Base-by-base conservation (phyloP, 176 grass and related monocot species). In the Pontederia paniculata region DNA sequence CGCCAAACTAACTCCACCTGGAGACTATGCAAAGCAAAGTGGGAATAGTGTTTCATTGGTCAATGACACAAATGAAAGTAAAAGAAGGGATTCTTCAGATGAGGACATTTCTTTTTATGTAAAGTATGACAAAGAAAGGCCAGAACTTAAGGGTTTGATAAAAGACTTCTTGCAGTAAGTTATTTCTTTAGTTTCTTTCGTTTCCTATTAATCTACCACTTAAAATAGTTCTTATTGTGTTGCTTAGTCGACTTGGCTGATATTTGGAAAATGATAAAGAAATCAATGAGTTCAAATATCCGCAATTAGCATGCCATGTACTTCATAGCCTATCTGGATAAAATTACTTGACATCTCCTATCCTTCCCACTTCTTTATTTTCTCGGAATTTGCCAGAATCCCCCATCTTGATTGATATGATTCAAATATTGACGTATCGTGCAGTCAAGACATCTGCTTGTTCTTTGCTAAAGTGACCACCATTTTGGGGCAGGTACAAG, bases 101-200 rank as follows among this genome's bases (percentile, higher is more conserved):
- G 81, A 83, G 48, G 85, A 88, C 70, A 80, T 74, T 86, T 80
- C 76, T 17, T 75, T 89, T 70, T 89, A 86, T 52, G 78, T 68
- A 60, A 96, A 86, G 58, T 96, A 89, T 63, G 76, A 83, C 78
- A 96, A 96, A 63, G 85, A 86, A 25, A 64, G 78, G 23, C 82
- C 90, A 42, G 90, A 96, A 72, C 60, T 89, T 53, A 96, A 83
- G 78, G 85, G 77, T 72, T 79, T 74, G 67, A 83, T 96, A 83
- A 83, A 76, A 66, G 79, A 89, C 67, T 70, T 74, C 28, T 71
- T 70, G 67, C 81, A 89, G 90, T 96, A 89, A 86, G 90, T 70
- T 57, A 18, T 13, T 55, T 11, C 42, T 54, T 42, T 56, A 52
- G 46, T 65, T 31, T 21, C 46, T 65, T 50, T 6, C 21, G 12